Evolutionary conservation across 2,329 filamentous ascomycete species (phyloP).

Genomic region (Massarina eburnea): DNA sequence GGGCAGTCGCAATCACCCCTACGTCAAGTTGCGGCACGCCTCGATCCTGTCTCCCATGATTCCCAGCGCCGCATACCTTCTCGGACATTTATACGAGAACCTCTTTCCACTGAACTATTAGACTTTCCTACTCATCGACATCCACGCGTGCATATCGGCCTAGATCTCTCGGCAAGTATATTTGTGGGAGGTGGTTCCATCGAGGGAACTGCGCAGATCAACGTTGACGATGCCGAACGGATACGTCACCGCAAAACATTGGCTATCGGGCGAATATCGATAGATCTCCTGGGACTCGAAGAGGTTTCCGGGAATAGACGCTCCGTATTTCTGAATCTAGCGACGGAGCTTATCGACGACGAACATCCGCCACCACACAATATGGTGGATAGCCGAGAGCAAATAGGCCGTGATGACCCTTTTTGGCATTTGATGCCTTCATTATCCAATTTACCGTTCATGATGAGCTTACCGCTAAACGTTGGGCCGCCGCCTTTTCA

Average conservation of each 20-base stretch:
- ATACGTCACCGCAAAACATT: conserved; percentile 48
- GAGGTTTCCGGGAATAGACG: conserved; percentile 50
- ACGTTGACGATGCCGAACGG: conserved; percentile 51
- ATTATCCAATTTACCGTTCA: conserved; percentile 52
- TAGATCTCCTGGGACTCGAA: conserved; percentile 57
- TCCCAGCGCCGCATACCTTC: conserved; percentile 48
- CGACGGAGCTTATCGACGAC: conserved; percentile 54
- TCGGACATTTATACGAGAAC: conserved; percentile 52
- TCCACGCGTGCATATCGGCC: conserved; percentile 51
- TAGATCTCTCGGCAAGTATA: conserved; percentile 54
- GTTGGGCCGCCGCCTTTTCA: conserved; percentile 58
- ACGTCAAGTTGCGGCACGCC: conserved; percentile 44
- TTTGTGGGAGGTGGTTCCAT: conserved; percentile 59
- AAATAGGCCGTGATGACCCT: conserved; percentile 39
- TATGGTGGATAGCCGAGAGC: conserved; percentile 51
- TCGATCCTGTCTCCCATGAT: conserved; percentile 48
- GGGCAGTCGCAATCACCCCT: conserved; percentile 54
- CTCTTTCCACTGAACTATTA: conserved; percentile 51
- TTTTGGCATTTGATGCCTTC: conserved; percentile 56
- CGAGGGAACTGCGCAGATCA: conserved; percentile 53
- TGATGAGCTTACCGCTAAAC: conserved; percentile 55
- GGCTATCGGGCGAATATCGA: conserved; percentile 51
- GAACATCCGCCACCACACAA: conserved; percentile 53
- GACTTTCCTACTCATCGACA: conserved; percentile 53
- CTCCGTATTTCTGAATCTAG: conserved; percentile 54